Evolutionary conservation across 805 yeast species (phyloP).

Genomic region (Teunomyces barrocoloradensis): DNA sequence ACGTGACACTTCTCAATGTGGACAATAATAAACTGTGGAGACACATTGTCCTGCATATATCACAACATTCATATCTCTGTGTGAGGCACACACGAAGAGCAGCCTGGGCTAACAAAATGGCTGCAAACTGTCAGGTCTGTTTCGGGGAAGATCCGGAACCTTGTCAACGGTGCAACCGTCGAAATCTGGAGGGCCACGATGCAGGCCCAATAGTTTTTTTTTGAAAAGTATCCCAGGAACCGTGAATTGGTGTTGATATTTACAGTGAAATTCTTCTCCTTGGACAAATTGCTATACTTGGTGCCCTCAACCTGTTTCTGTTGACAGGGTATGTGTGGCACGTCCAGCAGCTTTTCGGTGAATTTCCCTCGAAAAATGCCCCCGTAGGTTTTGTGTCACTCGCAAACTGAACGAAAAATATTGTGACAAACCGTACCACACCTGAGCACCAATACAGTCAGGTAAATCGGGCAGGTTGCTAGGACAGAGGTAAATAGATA

Average conservation of each 20-base stretch:
- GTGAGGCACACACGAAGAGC: neutral
- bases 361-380: neutral
- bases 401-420: slow-evolving; percentile 3
- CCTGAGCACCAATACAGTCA: too few species aligned
- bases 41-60: neutral
- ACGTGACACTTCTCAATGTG: neutral
- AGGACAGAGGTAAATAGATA: neutral
- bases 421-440: neutral
- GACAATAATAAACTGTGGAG: neutral
- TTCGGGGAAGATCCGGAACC: slow-evolving; percentile 4
- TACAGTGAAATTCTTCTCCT: too few species aligned
- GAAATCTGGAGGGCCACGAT: too few species aligned
- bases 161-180: neutral
- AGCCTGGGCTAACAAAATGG: slow-evolving; percentile 3
- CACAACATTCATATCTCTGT: neutral
- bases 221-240: neutral
- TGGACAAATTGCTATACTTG: too few species aligned
- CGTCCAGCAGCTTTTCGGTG: neutral
- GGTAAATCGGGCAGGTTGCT: neutral
- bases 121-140: slow-evolving; percentile 5
- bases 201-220: neutral
- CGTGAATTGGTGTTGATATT: too few species aligned
- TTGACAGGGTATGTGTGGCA: neutral
- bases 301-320: neutral
- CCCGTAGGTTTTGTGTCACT: slow-evolving; percentile 2